Evolutionary conservation across 1,284 basidiomycete genomes (phyloP).

Genomic region (Hypsizygus ulmarius): DNA sequence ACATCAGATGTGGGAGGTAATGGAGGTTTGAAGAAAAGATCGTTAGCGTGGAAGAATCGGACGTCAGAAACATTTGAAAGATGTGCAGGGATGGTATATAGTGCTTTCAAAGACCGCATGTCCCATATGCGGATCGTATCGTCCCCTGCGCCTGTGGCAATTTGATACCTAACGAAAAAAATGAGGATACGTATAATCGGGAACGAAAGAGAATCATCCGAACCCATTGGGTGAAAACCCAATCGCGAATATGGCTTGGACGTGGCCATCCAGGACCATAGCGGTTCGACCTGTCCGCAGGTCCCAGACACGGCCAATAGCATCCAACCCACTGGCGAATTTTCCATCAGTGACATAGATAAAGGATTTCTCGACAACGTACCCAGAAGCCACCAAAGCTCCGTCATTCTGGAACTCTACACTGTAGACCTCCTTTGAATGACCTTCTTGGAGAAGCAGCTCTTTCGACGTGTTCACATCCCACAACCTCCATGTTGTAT

Average conservation of each 20-base stretch:
- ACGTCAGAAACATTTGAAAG: constrained; percentile 93
- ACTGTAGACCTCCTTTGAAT: constrained; percentile 95
- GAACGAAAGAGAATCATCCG: constrained; percentile 29
- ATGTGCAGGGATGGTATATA: constrained; percentile 98
- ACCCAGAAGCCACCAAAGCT: constrained; percentile 91
- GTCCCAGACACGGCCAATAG: constrained; percentile 97
- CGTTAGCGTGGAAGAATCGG: constrained; percentile 80
- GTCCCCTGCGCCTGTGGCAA: constrained; percentile 95
- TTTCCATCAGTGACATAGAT: constrained; percentile 13
- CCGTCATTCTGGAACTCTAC: constrained; percentile 97
- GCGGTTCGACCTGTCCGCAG: constrained; percentile 91
- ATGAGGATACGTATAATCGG: constrained; percentile 4
- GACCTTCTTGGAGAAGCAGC: constrained; percentile 91
- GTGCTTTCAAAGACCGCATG: constrained; percentile 84
- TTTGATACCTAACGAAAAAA: constrained; percentile 73
- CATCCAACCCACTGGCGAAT: constrained; percentile 81
- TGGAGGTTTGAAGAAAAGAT: constrained; percentile 39
- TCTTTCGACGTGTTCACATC: constrained; percentile 83
- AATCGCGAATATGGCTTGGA: constrained; percentile 89
- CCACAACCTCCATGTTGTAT: constrained; percentile 99
- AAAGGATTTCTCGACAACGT: constrained; percentile 23
- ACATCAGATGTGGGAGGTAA: constrained; percentile 24
- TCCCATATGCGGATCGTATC: constrained; percentile 99
- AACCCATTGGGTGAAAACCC: constrained; percentile 96
- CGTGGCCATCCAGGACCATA: constrained; percentile 98